Conservation (phyloP, 2,329 filamentous ascomycete species). For the Neofusicoccum cordaticola region DNA sequence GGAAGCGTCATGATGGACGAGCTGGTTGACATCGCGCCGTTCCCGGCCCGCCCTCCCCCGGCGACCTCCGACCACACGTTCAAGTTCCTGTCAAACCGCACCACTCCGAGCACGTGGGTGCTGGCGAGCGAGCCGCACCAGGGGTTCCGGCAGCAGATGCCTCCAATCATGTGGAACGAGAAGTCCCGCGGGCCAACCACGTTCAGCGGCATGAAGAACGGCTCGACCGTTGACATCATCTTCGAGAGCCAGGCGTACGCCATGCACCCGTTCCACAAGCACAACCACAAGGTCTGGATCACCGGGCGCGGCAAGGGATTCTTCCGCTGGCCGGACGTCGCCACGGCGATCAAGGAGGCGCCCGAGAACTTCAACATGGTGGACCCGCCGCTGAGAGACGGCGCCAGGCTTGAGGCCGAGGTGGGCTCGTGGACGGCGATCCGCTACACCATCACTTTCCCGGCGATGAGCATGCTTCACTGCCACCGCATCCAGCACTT, state of each 20-base stretch:
- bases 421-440: slow-evolving; percentile 21
- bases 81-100: slow-evolving; percentile 20
- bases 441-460: slow-evolving; percentile 21
- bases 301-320: slow-evolving; percentile 49
- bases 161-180: slow-evolving; percentile 21
- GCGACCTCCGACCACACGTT: slow-evolving; percentile 19
- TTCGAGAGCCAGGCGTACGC: slow-evolving; percentile 41
- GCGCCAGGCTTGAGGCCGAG: slow-evolving; percentile 19
- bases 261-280: slow-evolving; percentile 63
- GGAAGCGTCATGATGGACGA: slow-evolving; percentile 20
- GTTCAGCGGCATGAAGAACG: slow-evolving; percentile 30
- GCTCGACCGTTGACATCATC: slow-evolving; percentile 33
- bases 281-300: slow-evolving; percentile 59
- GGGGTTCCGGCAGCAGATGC: slow-evolving; percentile 22
- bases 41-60: slow-evolving; percentile 20
- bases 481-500: slow-evolving; percentile 18
- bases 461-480: slow-evolving; percentile 23
- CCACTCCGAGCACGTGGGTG: slow-evolving; percentile 18
- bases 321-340: slow-evolving; percentile 55
- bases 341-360: slow-evolving; percentile 46
- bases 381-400: slow-evolving; percentile 55
- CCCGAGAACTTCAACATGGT: slow-evolving; percentile 57
- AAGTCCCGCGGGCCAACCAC: slow-evolving; percentile 35
- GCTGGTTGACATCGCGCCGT: slow-evolving; percentile 19
- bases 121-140: slow-evolving; percentile 21